phyloP scores from a whole-genome alignment of 2,329 filamentous ascomycete genomes.

The Sphaceloma murrayae region DNA sequence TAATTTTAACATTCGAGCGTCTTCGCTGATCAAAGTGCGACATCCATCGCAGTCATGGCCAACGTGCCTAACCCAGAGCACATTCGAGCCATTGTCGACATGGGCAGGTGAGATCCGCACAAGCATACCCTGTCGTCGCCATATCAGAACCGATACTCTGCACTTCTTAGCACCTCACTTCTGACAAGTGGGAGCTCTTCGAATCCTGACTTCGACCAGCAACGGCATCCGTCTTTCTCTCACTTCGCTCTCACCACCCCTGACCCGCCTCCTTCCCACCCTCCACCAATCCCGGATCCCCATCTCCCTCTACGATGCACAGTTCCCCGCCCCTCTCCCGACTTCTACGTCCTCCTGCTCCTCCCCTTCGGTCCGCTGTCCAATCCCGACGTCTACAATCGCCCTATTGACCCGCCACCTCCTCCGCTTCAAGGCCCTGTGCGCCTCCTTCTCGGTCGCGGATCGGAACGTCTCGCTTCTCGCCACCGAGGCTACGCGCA shows the following conservation, averaged over 20 bases:
- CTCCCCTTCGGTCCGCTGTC: conserved; percentile 34
- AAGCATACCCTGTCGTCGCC: background rate
- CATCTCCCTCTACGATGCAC: conserved; percentile 80
- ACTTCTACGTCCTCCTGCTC: too few relatives aligned
- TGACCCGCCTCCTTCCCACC: conserved; percentile 62
- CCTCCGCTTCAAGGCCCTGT: conserved; percentile 61
- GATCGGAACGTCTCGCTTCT: conserved; percentile 60
- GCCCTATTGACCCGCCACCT: conserved; percentile 56
- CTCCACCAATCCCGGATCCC: conserved; percentile 67
- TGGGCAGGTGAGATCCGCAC: conserved; percentile 18
- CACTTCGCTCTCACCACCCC: conserved; percentile 63
- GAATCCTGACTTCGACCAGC: conserved; percentile 37
- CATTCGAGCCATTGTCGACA: conserved; percentile 18
- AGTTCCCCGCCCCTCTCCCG: too few relatives aligned
- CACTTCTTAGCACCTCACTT: background rate
- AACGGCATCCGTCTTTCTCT: conserved; percentile 93
- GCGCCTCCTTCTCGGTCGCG: conserved; percentile 59
- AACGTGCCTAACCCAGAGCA: conserved; percentile 7
- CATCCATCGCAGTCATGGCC: too few relatives aligned
- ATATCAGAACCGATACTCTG: too few relatives aligned
- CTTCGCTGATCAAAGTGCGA: too few relatives aligned
- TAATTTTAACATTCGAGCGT: too few relatives aligned
- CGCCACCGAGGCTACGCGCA: conserved; percentile 82
- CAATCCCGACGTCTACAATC: conserved; percentile 53
- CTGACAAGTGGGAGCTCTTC: too few relatives aligned